Evolutionary conservation across 2,329 filamentous ascomycete genomes (phyloP), one percentile per base, ranked within the genome.

Genomic region (Elsinoe necatrix): DNA sequence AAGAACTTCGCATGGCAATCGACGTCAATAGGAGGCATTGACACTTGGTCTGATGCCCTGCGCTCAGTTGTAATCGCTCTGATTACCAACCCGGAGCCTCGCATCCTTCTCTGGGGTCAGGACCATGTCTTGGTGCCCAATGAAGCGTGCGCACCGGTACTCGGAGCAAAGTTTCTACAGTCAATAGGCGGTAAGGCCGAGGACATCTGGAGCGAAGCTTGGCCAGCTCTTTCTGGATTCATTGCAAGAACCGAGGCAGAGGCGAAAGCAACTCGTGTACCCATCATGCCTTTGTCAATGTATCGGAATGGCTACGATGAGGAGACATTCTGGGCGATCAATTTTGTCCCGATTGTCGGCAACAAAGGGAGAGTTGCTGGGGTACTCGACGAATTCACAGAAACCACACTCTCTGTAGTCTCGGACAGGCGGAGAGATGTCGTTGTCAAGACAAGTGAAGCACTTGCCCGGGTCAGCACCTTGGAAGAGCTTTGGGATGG

Each of bases 101-200:
- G 66, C 3, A 54, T 67, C 21, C 27, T 69, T 3, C 55, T 69
- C 4, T 62, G 58, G 66, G 68, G 69, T 7, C 55, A 65, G 4
- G 61, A 69, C 0, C 62, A 65, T n/a, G 65, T 60, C 29, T 69
- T 71, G 63, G 56, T 71, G 12, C 70, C 71, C 60, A 72, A 72
- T 25, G 66, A 69, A 41, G 57, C 64, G 0, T 69, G 68, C 21
- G 62, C 68, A 6, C 60, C 65, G 23, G 55, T 71, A 2, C 59
- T 71, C 11, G 65, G 65, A 3, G 41, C 56, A 1, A 62, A 69
- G 14, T 69, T 71, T 27, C 61, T 59, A 9, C 23, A 35, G 3
- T 55, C 59, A 4, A 52, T 61, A 31, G 59, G 59, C n/a, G 56
- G 27, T 31, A 67, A 64, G 42, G 57, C 23, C 9, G 27, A 50